These are phyloP conservation scores for Buxus sempervirens DNA, from an alignment of 164 flowering plant genomes.

Conservation along the genomic window DNA sequence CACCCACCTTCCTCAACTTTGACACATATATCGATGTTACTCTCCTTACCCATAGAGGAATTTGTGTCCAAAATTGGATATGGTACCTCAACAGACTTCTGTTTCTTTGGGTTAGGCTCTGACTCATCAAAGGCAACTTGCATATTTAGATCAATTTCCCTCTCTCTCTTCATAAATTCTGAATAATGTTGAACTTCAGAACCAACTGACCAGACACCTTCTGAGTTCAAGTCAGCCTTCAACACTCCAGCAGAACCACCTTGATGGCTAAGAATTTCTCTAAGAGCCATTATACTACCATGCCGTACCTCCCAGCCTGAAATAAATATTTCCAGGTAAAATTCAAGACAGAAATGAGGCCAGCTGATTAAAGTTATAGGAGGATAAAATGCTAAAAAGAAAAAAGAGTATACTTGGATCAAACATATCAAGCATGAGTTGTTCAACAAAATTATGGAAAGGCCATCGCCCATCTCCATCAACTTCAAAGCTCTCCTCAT, in stretches of 20 bases:
- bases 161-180: constrained; percentile 43
- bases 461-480: constrained; percentile 88
- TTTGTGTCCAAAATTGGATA: constrained; percentile 13
- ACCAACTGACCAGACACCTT: constrained; percentile 24
- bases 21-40: constrained; percentile 17
- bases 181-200: constrained; percentile 22
- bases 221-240: constrained; percentile 45
- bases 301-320: constrained; percentile 99
- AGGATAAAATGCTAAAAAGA: constrained; percentile 23
- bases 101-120: constrained; percentile 54
- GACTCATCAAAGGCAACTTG: constrained; percentile 48
- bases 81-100: constrained; percentile 47
- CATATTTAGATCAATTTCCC: constrained; percentile 73
- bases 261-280: constrained; percentile 89
- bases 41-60: constrained; percentile 18
- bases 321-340: neutral
- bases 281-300: constrained; percentile 94
- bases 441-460: constrained; percentile 81
- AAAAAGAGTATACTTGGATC: constrained; percentile 56
- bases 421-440: constrained; percentile 86
- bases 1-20: constrained; percentile 38
- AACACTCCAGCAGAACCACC: constrained; percentile 81
- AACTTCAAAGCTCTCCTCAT: constrained; percentile 54
- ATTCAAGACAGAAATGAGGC: constrained; percentile 1
- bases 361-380: neutral